Percentiles rank a stretch among this genome's conserved stretches.
phyloP scores from a whole-genome alignment of 257 asterid genomes.

The Linaria vulgaris region DNA sequence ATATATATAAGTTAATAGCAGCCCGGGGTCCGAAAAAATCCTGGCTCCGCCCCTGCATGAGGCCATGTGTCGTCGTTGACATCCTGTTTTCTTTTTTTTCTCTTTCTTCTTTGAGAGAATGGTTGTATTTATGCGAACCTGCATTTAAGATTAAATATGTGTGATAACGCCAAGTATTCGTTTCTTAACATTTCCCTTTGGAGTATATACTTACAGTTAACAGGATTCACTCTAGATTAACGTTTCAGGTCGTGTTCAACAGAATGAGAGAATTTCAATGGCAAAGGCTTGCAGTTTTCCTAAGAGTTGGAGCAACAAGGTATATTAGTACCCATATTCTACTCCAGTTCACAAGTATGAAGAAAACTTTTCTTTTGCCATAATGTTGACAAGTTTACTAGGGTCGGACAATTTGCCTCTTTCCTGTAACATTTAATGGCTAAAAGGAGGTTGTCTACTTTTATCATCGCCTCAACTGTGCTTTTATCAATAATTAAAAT shows the following conservation, averaged over 20 bases:
- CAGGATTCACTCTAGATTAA: constrained; percentile 26
- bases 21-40: no score
- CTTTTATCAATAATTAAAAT: constrained; percentile 20
- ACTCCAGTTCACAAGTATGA: constrained; percentile 5
- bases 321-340: constrained; percentile 22
- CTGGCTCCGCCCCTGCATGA: not conserved
- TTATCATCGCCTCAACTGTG: not conserved
- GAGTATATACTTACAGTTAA: not conserved
- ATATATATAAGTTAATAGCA: no score
- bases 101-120: constrained; percentile 5
- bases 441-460: not conserved
- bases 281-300: constrained; percentile 73
- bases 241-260: constrained; percentile 74
- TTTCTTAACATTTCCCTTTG: not conserved
- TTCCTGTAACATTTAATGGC: not conserved
- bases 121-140: not conserved
- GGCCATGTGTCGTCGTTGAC: not conserved
- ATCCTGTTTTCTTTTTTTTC: not conserved
- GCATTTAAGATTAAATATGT: constrained; percentile 8
- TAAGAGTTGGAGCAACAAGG: constrained; percentile 81
- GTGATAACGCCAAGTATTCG: not conserved
- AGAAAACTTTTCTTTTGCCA: constrained; percentile 5
- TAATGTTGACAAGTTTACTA: constrained; percentile 1
- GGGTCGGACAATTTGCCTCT: not conserved
- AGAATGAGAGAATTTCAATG: constrained; percentile 84